phyloP scores from a whole-genome alignment of 345 rosid species.

The Eucalyptus pauciflora region DNA sequence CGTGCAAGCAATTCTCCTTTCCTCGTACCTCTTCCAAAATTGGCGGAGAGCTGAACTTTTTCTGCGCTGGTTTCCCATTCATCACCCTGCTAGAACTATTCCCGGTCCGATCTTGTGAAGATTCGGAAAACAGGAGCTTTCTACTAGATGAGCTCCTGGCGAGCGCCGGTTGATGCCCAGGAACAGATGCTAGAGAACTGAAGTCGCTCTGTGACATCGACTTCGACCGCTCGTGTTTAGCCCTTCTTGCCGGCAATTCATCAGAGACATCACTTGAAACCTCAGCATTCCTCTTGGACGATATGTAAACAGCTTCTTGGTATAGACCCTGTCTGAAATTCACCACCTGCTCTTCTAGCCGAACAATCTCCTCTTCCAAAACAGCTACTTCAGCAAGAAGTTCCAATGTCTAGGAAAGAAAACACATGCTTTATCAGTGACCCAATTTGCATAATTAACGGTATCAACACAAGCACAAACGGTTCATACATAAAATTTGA shows the following conservation, averaged over 20 bases:
- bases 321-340: conserved; percentile 81
- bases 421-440: neutral
- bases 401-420: conserved; percentile 60
- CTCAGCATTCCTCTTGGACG: conserved; percentile 59
- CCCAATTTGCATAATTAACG: neutral
- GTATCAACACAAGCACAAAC: neutral
- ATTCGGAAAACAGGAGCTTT: conserved; percentile 40
- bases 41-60: conserved; percentile 16
- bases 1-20: conserved; percentile 53
- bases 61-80: conserved; percentile 31
- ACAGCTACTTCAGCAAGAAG: conserved; percentile 98
- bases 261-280: conserved; percentile 26
- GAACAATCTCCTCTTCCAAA: conserved; percentile 89
- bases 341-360: conserved; percentile 90
- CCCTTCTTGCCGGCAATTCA: conserved; percentile 31
- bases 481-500: neutral
- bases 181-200: conserved; percentile 19
- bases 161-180: conserved; percentile 44
- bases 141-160: conserved; percentile 57
- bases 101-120: conserved; percentile 12
- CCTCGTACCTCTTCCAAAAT: conserved; percentile 25
- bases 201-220: conserved; percentile 57
- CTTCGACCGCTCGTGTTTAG: conserved; percentile 64
- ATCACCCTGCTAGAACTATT: conserved; percentile 11
- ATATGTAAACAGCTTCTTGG: conserved; percentile 66